Base-by-base conservation (phyloP, 2,329 filamentous ascomycete genomes). In the Xylariales sp. region DNA sequence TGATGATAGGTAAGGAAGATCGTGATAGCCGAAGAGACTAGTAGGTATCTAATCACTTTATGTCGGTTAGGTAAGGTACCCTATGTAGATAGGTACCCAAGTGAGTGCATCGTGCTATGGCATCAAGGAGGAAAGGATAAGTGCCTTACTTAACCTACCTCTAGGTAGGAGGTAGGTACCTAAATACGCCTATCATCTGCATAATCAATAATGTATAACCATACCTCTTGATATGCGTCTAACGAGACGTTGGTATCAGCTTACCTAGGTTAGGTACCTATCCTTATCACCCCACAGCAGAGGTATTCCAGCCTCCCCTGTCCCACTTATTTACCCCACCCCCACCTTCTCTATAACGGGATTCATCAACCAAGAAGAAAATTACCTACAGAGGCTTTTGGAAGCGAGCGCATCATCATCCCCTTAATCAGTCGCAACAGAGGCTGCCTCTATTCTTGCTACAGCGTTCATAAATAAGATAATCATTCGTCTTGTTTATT, bases 221-320 rank as follows among this genome's bases (percentile, higher is more conserved):
- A 23, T 23, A 23, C 23, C 23, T 23, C 23, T 23, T 46, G 32
- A 10, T 53, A 53, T 23, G 9, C 34, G 23, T 45, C 39, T 41
- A 41, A 41, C 10, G 39, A 41, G 23, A 14, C 28, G 3, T 12
- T 10, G 41, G 8, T 69, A 69, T 69, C 65, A 52, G 65, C 65
- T 60, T 23, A 23, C 23, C 23, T 23, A 23, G 23, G 23, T 23
- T 23, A 23, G 23, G 23, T 23, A 23, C 23, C 23, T 23, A 23
- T 23, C 23, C 23, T 23, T 65, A 68, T 68, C 65, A 68, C 68
- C 65, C 65, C 68, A 68, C 68, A 23, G 23, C 23, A 23, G 23
- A 61, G 23, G 14, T n/a, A n/a, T 18, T 36, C 23, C 12, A 41
- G 12, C n/a, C 18, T 18, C 18, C 55, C 64, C n/a, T 7, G 18